Evolutionary conservation across 495 filamentous ascomycete genomes (phyloP).

Genomic region (Talaromyces wortmannii): DNA sequence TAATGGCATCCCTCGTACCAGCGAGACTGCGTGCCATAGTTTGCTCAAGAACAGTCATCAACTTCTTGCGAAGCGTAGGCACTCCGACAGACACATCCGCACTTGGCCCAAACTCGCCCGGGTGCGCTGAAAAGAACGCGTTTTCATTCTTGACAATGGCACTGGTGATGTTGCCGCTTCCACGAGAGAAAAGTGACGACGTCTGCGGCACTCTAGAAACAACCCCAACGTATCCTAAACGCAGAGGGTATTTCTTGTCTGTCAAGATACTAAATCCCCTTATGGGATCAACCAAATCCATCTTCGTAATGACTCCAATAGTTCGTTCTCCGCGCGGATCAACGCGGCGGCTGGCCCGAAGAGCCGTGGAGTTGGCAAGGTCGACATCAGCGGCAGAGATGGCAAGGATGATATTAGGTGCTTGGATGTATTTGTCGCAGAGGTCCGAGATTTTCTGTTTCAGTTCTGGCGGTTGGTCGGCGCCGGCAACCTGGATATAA

Average conservation of each 20-base stretch:
- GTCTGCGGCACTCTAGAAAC: conserved; percentile 72
- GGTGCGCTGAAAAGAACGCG: conserved; percentile 79
- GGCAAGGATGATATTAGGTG: conserved; percentile 92
- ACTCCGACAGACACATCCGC: conserved; percentile 72
- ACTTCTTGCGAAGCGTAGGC: conserved; percentile 79
- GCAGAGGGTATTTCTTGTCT: conserved; percentile 89
- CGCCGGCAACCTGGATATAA: conserved; percentile 91
- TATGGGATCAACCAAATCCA: conserved; percentile 88
- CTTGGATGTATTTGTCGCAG: conserved; percentile 96
- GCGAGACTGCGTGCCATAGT: conserved; percentile 91
- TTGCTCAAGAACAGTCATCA: conserved; percentile 95
- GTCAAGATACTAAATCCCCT: conserved; percentile 70
- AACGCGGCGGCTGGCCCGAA: conserved; percentile 83
- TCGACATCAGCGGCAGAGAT: conserved; percentile 98
- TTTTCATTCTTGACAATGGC: conserved; percentile 85
- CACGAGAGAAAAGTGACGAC: conserved; percentile 78
- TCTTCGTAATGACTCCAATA: conserved; percentile 97
- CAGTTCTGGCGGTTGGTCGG: conserved; percentile 83
- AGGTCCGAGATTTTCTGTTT: conserved; percentile 95
- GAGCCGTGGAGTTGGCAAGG: conserved; percentile 89
- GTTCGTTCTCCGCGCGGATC: conserved; percentile 94
- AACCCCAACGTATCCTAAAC: conserved; percentile 96
- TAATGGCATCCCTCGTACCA: conserved; percentile 82
- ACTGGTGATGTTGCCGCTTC: conserved; percentile 71
- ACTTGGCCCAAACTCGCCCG: conserved; percentile 68